Base-by-base conservation (phyloP, 345 rosid species). In the Geranium rotundifolium region DNA sequence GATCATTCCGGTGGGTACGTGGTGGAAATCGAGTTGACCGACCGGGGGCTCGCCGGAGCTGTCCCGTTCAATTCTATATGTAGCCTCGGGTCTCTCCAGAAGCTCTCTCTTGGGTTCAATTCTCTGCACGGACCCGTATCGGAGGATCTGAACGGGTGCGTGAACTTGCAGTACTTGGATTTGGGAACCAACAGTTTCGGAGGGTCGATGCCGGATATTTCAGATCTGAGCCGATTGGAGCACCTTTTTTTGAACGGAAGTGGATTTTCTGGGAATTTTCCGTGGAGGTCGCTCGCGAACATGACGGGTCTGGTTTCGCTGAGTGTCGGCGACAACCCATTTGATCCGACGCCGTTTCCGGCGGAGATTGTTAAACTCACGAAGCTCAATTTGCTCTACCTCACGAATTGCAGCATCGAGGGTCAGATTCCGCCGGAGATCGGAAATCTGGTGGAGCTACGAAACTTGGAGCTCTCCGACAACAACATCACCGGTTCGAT, bases 251-350 rank as follows among this genome's bases (percentile, higher is more conserved):
- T 65, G 58, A 70, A 70, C 17, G 14, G 5, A 46, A 70, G 73
- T 57, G 68, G 65, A 18, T 57, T 70, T 29, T 56, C 57, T 19
- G 69, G 73, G 49, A 14, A 12, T 19, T 80, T 80, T 59, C 84
- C 81, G 0, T 77, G 84, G 84, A 59, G 68, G 5, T 80, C 77
- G 4, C 57, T 80, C 39, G 59, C 27, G 54, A 75, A 27, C 71
- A 62, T 69, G 71, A 60, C 67, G 4, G 41, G 62, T 9, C 73
- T 80, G n/a, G 46, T 70, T 30, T 63, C 65, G 10, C 60, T 80
- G 50, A 80, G 84, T 54, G 13, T 70, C 13, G 81, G 81, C 5
- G 84, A 80, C 72, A 80, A 77, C 59, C 72, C 65, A 5, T 77
- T 80, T 46, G 68, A 70, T 29, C 39, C 19, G 17, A 60, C 72